Percentiles rank a stretch among this genome's conserved stretches.
Evolutionary conservation across 2,329 filamentous ascomycete genomes (phyloP).

Genomic region (Botryotinia globosa): DNA sequence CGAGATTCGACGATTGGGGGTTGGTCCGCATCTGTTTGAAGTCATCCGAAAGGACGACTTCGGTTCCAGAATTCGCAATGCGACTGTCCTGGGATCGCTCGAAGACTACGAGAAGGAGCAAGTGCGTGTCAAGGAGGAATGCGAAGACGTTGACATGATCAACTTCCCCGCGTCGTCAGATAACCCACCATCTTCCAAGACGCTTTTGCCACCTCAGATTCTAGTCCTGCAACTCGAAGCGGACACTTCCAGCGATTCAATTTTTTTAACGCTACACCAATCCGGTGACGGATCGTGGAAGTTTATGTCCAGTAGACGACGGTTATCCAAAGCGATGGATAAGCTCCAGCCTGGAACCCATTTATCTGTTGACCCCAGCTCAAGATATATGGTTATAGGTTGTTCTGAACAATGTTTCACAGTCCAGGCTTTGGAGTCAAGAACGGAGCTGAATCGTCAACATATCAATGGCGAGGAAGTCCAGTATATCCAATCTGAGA

Average conservation of each 20-base stretch:
- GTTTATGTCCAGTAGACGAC: conserved; percentile 54
- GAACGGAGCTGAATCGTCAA: conserved; percentile 50
- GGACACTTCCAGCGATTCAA: conserved; percentile 56
- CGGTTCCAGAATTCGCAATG: conserved; percentile 73
- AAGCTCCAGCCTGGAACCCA: conserved; percentile 56
- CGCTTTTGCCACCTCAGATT: conserved; percentile 70
- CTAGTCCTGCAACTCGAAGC: conserved; percentile 70
- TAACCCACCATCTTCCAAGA: conserved; percentile 4
- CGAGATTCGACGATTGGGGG: conserved; percentile 72
- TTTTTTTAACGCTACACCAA: conserved; percentile 70
- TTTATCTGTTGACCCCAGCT: conserved; percentile 76
- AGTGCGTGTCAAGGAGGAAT: conserved; percentile 40
- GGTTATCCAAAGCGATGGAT: conserved; percentile 51
- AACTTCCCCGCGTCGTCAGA: not conserved
- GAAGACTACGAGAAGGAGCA: conserved; percentile 40
- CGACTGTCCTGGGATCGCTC: conserved; percentile 65
- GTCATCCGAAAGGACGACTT: conserved; percentile 80
- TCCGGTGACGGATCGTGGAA: conserved; percentile 42
- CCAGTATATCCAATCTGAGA: conserved; percentile 53
- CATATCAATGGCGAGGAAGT: conserved; percentile 48
- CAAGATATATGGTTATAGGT: conserved; percentile 64
- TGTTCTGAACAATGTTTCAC: conserved; percentile 69
- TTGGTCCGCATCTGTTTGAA: conserved; percentile 68
- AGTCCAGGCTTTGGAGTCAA: conserved; percentile 65
- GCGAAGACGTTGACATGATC: conserved; percentile 22